Percentiles rank a stretch among this genome's conserved stretches.
These are phyloP conservation scores for Chalaropsis ovoidea DNA, from an alignment of 2,329 filamentous ascomycete genomes.

Conservation along the genomic window DNA sequence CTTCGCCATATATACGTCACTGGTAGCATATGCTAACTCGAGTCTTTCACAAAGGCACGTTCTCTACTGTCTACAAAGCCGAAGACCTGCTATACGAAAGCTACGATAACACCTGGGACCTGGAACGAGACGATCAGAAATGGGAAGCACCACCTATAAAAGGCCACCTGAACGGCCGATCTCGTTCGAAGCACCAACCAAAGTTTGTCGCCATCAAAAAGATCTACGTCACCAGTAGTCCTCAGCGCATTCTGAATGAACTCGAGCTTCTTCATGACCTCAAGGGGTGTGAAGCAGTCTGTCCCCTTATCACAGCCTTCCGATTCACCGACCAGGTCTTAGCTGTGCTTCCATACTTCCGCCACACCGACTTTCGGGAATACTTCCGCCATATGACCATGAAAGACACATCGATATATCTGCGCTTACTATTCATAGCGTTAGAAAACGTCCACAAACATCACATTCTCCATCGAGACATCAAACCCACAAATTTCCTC, in stretches of 20 bases:
- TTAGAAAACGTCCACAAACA: slow-evolving; percentile 72
- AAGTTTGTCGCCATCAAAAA: slow-evolving; percentile 97
- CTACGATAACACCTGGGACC: slow-evolving; percentile 81
- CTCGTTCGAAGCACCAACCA: slow-evolving; percentile 32
- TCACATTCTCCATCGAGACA: slow-evolving; percentile 83
- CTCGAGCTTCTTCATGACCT: slow-evolving; percentile 86
- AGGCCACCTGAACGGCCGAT: slow-evolving; percentile 29
- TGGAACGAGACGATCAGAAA: slow-evolving; percentile 54
- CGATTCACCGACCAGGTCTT: slow-evolving; percentile 89
- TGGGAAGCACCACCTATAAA: slow-evolving; percentile 56
- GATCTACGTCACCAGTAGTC: slow-evolving; percentile 97
- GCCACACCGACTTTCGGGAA: slow-evolving; percentile 85
- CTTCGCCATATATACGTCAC: background rate
- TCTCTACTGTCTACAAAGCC: slow-evolving; percentile 97
- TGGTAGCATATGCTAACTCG: slow-evolving; percentile 25
- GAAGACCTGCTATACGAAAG: slow-evolving; percentile 79
- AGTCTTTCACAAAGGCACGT: slow-evolving; percentile 61
- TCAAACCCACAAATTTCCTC: slow-evolving; percentile 95
- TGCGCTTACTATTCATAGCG: slow-evolving; percentile 77
- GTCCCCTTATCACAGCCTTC: slow-evolving; percentile 94
- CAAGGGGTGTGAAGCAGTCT: slow-evolving; percentile 71
- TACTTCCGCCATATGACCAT: slow-evolving; percentile 89
- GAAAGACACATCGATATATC: slow-evolving; percentile 78
- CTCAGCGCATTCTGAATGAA: slow-evolving; percentile 87
- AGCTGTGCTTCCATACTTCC: slow-evolving; percentile 88